phyloP scores from a whole-genome alignment of 2,329 filamentous ascomycete genomes.

The Stagonosporopsis tanaceti region DNA sequence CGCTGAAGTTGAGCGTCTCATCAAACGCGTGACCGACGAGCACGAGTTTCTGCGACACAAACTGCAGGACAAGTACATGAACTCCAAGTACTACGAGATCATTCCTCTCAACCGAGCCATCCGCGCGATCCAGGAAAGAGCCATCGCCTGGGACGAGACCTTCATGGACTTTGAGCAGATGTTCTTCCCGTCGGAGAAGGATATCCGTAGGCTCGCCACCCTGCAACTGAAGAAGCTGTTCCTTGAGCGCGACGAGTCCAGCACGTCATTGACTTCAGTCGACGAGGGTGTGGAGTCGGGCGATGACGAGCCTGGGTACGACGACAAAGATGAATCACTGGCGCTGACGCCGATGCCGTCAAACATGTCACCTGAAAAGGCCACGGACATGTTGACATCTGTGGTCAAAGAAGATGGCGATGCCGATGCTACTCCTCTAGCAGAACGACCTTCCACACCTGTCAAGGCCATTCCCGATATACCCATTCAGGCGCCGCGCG shows the following conservation, averaged over 20 bases:
- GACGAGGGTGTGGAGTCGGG: conserved; percentile 68
- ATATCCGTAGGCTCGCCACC: conserved; percentile 89
- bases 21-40: conserved; percentile 83
- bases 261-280: conserved; percentile 73
- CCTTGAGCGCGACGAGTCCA: conserved; percentile 82
- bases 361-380: conserved; percentile 66
- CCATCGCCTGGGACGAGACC: conserved; percentile 88
- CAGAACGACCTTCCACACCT: conserved; percentile 22
- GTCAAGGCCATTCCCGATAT: conserved; percentile 24
- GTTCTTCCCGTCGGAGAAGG: conserved; percentile 93
- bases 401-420: conserved; percentile 67
- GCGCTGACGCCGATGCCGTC: conserved; percentile 47
- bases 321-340: conserved; percentile 43
- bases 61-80: conserved; percentile 89
- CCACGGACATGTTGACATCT: conserved; percentile 69
- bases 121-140: conserved; percentile 89
- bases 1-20: conserved; percentile 79
- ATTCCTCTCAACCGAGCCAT: conserved; percentile 91
- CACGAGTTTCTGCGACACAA: conserved; percentile 76
- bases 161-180: conserved; percentile 92
- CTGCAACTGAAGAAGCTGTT: conserved; percentile 96
- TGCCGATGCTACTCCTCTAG: conserved; percentile 5
- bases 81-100: conserved; percentile 94
- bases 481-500: conserved; percentile 40
- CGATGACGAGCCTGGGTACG: conserved; percentile 38